phyloP scores from a whole-genome alignment of 768 basidiomycete species.

The Tulasnella sp. region DNA sequence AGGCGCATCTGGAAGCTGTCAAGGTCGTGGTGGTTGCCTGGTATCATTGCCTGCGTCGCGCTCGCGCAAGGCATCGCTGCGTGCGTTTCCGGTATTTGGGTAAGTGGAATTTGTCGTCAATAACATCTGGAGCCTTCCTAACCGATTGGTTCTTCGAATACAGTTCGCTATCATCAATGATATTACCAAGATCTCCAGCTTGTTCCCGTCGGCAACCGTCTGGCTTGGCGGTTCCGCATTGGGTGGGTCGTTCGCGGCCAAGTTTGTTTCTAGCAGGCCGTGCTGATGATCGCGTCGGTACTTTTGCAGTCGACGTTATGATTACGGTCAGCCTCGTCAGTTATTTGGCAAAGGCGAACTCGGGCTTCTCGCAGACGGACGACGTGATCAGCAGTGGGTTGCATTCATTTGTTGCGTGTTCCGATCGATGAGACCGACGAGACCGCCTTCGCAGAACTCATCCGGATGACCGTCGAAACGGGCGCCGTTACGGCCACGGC shows the following conservation, averaged over 20 bases:
- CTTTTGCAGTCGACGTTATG: conserved; percentile 23
- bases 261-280: neutral
- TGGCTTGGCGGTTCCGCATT: conserved; percentile 27
- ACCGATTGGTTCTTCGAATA: neutral
- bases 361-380: conserved; percentile 25
- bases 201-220: conserved; percentile 22
- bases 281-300: neutral
- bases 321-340: conserved; percentile 19
- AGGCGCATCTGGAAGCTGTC: conserved; percentile 26
- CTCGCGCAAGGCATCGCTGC: conserved; percentile 27
- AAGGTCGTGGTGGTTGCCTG: conserved; percentile 1
- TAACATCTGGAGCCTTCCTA: neutral
- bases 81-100: conserved; percentile 23
- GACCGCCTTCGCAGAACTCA: neutral
- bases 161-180: conserved; percentile 25
- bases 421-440: neutral
- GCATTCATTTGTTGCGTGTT: neutral
- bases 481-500: conserved; percentile 25
- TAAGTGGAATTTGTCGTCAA: neutral
- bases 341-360: neutral
- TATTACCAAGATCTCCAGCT: conserved; percentile 24
- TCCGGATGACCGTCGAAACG: conserved; percentile 27
- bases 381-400: conserved; percentile 6
- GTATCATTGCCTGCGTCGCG: neutral
- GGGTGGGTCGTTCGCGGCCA: neutral